Evolutionary conservation across 2,329 filamentous ascomycete species (phyloP).

Genomic region (Beauveria scarabaeidicola): DNA sequence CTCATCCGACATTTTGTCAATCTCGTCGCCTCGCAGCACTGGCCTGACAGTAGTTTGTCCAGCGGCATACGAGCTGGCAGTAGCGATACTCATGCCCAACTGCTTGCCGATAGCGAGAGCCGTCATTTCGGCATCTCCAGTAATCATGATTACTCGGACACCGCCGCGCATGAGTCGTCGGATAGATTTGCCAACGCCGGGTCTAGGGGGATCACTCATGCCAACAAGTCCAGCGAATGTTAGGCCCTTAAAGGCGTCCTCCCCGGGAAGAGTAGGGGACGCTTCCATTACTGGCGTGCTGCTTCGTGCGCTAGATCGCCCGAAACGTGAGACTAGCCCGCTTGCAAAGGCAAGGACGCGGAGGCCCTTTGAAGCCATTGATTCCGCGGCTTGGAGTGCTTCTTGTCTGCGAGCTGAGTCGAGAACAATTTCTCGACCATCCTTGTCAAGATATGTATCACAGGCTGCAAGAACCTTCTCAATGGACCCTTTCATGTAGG

Average conservation of each 20-base stretch:
- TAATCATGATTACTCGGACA: conserved; percentile 98
- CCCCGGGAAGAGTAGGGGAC: conserved; percentile 38
- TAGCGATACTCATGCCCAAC: conserved; percentile 79
- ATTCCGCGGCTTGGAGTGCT: conserved; percentile 69
- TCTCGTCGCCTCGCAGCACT: conserved; percentile 79
- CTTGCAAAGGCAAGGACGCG: conserved; percentile 91
- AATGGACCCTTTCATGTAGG: conserved; percentile 91
- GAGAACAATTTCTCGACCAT: conserved; percentile 78
- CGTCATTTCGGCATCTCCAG: conserved; percentile 90
- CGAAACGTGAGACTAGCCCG: conserved; percentile 51
- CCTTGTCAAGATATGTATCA: conserved; percentile 79
- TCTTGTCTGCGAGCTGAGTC: conserved; percentile 68
- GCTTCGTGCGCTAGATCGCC: conserved; percentile 39
- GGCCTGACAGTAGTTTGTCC: conserved; percentile 55
- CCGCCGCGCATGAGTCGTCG: conserved; percentile 84
- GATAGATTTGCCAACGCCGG: conserved; percentile 84
- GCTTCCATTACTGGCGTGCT: conserved; percentile 39
- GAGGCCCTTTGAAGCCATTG: conserved; percentile 82
- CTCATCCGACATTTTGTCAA: conserved; percentile 83
- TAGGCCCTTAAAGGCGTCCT: conserved; percentile 73
- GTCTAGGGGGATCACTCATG: conserved; percentile 93
- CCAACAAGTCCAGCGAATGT: conserved; percentile 89
- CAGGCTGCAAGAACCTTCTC: conserved; percentile 81
- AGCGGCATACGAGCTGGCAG: conserved; percentile 40
- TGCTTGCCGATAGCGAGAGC: conserved; percentile 90